Conservation (phyloP, 2,329 filamentous ascomycete genomes). For the Xenoacremonium recifei region DNA sequence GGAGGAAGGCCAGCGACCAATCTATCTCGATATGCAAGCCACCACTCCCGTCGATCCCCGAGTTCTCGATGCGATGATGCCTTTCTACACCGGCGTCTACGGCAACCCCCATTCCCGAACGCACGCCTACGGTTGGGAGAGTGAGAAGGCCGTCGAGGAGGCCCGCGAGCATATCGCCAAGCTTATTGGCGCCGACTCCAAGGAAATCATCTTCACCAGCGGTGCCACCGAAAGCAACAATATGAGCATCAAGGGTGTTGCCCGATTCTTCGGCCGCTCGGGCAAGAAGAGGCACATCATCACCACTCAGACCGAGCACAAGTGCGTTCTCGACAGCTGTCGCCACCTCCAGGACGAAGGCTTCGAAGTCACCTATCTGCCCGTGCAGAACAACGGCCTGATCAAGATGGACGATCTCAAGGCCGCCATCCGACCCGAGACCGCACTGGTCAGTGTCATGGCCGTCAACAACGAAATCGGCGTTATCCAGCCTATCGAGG, state of each 20-base stretch:
- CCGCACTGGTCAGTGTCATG: conserved; percentile 94
- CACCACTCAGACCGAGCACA: conserved; percentile 96
- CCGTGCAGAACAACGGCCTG: conserved; percentile 83
- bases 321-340: conserved; percentile 97
- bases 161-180: conserved; percentile 80
- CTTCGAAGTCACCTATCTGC: conserved; percentile 94
- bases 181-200: conserved; percentile 89
- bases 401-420: conserved; percentile 81
- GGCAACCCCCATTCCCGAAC: conserved; percentile 97
- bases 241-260: conserved; percentile 99
- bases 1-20: conserved; percentile 89
- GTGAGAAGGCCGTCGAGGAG: conserved; percentile 87
- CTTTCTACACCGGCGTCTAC: conserved; percentile 88
- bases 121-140: conserved; percentile 98
- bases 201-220: conserved; percentile 98
- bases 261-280: conserved; percentile 86
- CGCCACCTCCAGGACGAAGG: conserved; percentile 95
- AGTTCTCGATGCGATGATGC: conserved; percentile 95
- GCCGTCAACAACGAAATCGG: conserved; percentile 99
- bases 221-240: conserved; percentile 99
- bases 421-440: conserved; percentile 87
- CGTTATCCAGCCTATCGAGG: conserved; percentile 92
- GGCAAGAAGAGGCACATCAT: conserved; percentile 99
- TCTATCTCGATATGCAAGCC: conserved; percentile 98
- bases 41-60: conserved; percentile 94